Base-by-base conservation (phyloP, 352 stramenopile genomes). In the Globisporangium abappressorium region DNA sequence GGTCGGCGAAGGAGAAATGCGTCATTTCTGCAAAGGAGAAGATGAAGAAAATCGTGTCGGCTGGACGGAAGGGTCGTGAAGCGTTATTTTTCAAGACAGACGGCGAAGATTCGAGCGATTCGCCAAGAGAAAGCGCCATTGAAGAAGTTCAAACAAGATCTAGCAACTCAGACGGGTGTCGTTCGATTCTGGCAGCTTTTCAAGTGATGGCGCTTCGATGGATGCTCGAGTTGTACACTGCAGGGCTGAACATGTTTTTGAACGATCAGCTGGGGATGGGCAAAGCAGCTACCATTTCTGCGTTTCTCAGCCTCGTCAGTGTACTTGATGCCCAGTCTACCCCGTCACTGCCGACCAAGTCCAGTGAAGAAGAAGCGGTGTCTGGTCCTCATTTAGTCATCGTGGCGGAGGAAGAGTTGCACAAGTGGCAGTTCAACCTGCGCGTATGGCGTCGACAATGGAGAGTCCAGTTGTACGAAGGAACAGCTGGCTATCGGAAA, bases 231-330 rank as follows among this genome's bases (percentile, higher is more conserved):
- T 75, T 96, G 57, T 90, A 83, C 47, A 78, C 79, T 9, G 78
- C 70, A 26, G 81, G 78, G 0, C 74, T 85, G 22, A 93, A 94
- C 66, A 74, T 92, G 36, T 73, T 97, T 60, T 57, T 97, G 41
- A 95, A 95, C 66, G 89, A 97, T 53, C 87, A 97, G 47, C 68
- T 94, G 9, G 89, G 89, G 22, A 94, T 95, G 78, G 89, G 87
- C n/a, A 94, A 95, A 63, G 83, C 85, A 9, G 78, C 81, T 7
- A 92, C 84, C 2, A 80, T 94, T 28, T 80, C 87, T 30, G 82
- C 84, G 5, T 95, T 94, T 68, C 71, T 96, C n/a, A 76, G 72
- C 26, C 69, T 87, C 8, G 67, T 92, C 26, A 71, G 83, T 20
- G 69, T 82, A 43, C 56, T 91, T 2, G 60, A 72, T 20, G 68